Base-by-base conservation (phyloP, 129 eudicot species). In the Flaveria linearis region DNA sequence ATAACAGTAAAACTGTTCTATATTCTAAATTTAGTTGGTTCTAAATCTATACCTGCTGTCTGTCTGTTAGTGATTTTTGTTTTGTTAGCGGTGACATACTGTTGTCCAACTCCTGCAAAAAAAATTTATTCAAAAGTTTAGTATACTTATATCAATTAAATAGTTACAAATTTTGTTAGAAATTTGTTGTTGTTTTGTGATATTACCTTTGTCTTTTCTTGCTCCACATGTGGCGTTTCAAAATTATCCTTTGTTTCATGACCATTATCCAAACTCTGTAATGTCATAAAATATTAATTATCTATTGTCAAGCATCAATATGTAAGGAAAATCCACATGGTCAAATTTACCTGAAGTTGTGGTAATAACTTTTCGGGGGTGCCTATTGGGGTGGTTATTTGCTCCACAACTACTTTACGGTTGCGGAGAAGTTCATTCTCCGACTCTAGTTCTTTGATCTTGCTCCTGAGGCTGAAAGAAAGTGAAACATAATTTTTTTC, bases 1-100 rank as follows among this genome's bases (percentile, higher is more conserved):
- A 63, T 17, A 63, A 53, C 69, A 45, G 49, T 43, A 36, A 2
- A 53, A 64, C 5, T 47, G 15, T 55, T 75, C 55, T 63, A 4
- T 57, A 13, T 81, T 84, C 36, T 51, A 70, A 46, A 33, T 79
- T 57, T 22, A 20, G 3, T 45, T 1, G 1, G 7, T 80, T 87
- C 42, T 51, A 67, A 64, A 33, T 83, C 68, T 66, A 68, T 87
- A 87, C 98, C 91, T 89, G 99, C 66, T 95, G 99, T 82, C 91
- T 91, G 81, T 91, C 99, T 66, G 91, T 95, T 77, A 95, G 82
- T 57, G 96, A 95, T 86, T 88, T 95, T 85, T 90, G 98, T 86
- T 90, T 91, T 55, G 84, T 86, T 73, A 90, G 85, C 55, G 85
- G 69, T 10, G 89, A 80, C 65, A 76, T 72, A 49, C 33, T 58